These are phyloP conservation scores for Ziziphus jujuba DNA, from an alignment of 306 rosid genomes.

Conservation along the genomic window DNA sequence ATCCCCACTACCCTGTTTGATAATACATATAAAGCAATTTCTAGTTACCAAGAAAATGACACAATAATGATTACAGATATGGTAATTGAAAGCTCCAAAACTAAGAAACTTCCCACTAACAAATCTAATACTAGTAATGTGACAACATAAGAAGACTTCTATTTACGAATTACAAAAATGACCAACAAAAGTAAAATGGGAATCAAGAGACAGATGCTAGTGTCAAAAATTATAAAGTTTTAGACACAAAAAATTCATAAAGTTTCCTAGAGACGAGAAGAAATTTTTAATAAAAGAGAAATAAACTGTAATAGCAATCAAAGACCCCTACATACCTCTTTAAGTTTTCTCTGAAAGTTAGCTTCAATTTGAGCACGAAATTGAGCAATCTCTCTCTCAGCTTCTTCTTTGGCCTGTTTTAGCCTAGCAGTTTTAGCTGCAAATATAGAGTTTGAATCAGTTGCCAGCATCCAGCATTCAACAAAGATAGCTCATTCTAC, in stretches of 20 bases:
- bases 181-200: neutral
- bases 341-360: slow-evolving; percentile 17
- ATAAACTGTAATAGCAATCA: neutral
- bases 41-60: neutral
- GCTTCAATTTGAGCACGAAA: slow-evolving; percentile 1
- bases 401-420: slow-evolving; percentile 4
- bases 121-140: neutral
- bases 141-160: neutral
- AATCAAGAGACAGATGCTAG: neutral
- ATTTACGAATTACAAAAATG: neutral
- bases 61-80: neutral
- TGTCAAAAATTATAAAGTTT: neutral
- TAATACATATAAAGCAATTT: neutral
- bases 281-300: neutral
- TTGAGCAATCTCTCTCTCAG: slow-evolving; percentile 9
- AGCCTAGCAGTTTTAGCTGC: slow-evolving; percentile 2
- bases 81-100: neutral
- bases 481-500: neutral
- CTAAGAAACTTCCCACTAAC: too few species aligned
- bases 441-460: neutral
- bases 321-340: slow-evolving; percentile 5
- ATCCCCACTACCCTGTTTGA: slow-evolving; percentile 80
- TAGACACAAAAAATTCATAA: neutral
- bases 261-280: neutral
- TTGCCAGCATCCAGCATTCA: neutral